These are phyloP conservation scores for Centella asiatica DNA, from an alignment of 129 eudicot genomes.

Conservation along the genomic window DNA sequence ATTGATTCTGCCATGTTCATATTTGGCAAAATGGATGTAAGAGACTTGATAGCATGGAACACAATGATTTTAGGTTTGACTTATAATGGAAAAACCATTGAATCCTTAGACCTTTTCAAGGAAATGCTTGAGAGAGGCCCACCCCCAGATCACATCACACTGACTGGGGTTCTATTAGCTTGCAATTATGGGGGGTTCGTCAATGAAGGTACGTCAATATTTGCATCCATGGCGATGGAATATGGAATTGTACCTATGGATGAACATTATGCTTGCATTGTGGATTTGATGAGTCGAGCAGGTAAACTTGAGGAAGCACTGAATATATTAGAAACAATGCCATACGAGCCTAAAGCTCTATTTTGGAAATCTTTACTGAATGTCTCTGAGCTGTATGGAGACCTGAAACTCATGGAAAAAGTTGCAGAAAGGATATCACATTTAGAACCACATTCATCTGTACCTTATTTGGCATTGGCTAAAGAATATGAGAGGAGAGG, in stretches of 20 bases:
- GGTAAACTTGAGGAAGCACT: constrained; percentile 50
- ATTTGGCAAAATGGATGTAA: constrained; percentile 31
- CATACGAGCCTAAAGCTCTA: constrained; percentile 27
- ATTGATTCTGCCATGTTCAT: constrained; percentile 38
- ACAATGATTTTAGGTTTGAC: constrained; percentile 56
- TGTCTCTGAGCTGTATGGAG: constrained; percentile 32
- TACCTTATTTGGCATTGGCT: constrained; percentile 54
- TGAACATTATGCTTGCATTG: constrained; percentile 42
- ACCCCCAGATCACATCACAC: constrained; percentile 51
- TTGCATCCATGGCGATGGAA: constrained; percentile 40
- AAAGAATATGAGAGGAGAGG: constrained; percentile 53
- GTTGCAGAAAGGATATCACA: constrained; percentile 45
- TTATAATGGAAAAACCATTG: constrained; percentile 39
- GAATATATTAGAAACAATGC: constrained; percentile 29
- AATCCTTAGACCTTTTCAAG: constrained; percentile 45
- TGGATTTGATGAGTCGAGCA: constrained; percentile 44
- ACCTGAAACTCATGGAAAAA: constrained; percentile 38
- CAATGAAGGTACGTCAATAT: constrained; percentile 36
- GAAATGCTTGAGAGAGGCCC: constrained; percentile 39
- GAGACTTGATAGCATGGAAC: constrained; percentile 82
- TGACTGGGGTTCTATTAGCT: constrained; percentile 55
- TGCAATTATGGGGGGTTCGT: constrained; percentile 49
- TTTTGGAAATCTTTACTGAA: constrained; percentile 49
- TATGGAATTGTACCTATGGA: constrained; percentile 37
- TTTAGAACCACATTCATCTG: constrained; percentile 37